Percentiles rank a stretch among this genome's conserved stretches.
Conservation (phyloP, 1,139 yeast genomes). For the Hansenula lynferdii region DNA sequence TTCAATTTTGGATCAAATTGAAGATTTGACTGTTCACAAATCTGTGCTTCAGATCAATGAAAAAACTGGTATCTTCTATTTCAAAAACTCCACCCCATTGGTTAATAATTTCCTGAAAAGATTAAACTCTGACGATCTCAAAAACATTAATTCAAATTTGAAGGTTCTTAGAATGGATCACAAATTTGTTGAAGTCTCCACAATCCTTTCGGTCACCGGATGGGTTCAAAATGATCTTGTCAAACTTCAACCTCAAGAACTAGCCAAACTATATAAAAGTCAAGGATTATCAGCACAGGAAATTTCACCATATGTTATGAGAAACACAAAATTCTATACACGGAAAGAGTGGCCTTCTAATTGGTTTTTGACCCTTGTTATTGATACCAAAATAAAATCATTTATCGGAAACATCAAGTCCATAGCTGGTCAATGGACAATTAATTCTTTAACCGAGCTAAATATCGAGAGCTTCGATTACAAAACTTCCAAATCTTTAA, state of each 20-base stretch:
- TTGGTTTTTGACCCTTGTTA: conserved; percentile 59
- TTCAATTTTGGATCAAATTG: conserved; percentile 28
- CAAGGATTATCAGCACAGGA: conserved; percentile 7
- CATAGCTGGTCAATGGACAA: conserved; percentile 57
- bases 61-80: conserved; percentile 38
- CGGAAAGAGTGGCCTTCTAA: conserved; percentile 68
- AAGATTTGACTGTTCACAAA: conserved; percentile 16
- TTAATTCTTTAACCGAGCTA: conserved; percentile 41
- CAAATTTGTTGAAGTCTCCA: conserved; percentile 49
- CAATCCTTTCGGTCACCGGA: conserved; percentile 55
- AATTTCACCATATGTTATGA: conserved; percentile 12
- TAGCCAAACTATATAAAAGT: conserved; percentile 18
- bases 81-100: conserved; percentile 41
- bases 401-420: conserved; percentile 64
- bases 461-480: conserved; percentile 36
- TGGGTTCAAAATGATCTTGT: conserved; percentile 62
- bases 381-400: conserved; percentile 46
- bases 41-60: conserved; percentile 19
- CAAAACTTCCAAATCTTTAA: conserved; percentile 43
- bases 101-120: conserved; percentile 32
- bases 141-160: conserved; percentile 24
- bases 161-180: conserved; percentile 37
- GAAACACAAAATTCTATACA: conserved; percentile 46
- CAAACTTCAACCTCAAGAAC: conserved; percentile 30
- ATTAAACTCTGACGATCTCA: conserved; percentile 31